Evolutionary conservation across 225 moss, liverwort and hornwort species (phyloP), one percentile per base, ranked within the genome.

Genomic region (Pseudisothecium myosuroides): DNA sequence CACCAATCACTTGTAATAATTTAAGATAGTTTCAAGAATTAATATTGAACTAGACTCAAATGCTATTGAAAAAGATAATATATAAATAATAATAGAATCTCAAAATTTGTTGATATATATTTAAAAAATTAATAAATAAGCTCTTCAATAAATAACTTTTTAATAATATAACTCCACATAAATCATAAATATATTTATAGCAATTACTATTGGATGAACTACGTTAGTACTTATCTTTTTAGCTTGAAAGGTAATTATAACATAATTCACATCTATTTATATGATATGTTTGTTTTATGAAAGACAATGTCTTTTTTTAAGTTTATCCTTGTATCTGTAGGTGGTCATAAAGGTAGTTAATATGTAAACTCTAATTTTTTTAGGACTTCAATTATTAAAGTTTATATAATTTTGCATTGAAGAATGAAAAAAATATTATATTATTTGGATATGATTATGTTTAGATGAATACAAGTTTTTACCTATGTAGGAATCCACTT

Each of bases 261-360:
- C 2, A 7, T 29, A 3, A 74, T 47, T 47, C 7, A 47, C 29
- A 31, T 11, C 11, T 75, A 47, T 45, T 24, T 47, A 28, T 31
- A 75, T 11, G 3, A 74, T 74, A 17, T 45, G 1, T 28, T 45
- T 47, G 43, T 29, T 47, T 18, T 47, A 34, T 55, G 4, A 26
- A 36, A 52, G 32, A 77, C 49, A 77, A 22, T 14, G 14, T 77
- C 3, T 54, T 54, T 49, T 47, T 45, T 0, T 28, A 73, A 28
- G 1, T 43, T 72, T 72, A 1, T 27, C 27, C 1, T 72, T 73
- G 28, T 43, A 2, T 0, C 2, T 1, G 17, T 26, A 27, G 9
- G 4, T 27, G 6, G 26, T 15, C 9, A 27, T 72, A 17, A 76
- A 29, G 7, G 16, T 76, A 6, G 12, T 31, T 39, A 23, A 23